Evolutionary conservation across 2,329 filamentous ascomycete genomes (phyloP).

Genomic region (Beauveria scarabaeidicola): DNA sequence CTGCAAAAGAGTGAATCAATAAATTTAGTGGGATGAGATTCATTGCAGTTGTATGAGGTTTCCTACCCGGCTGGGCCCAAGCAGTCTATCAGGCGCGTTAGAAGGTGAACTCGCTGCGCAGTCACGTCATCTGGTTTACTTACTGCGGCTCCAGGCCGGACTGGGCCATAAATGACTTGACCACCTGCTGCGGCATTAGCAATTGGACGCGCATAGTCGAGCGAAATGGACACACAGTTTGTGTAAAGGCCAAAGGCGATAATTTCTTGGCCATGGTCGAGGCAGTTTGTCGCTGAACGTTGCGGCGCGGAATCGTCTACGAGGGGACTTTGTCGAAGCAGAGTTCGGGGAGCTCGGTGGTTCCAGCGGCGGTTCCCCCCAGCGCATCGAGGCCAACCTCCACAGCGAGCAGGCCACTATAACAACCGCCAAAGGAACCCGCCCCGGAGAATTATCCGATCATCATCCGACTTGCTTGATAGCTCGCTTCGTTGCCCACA

Average conservation of each 20-base stretch:
- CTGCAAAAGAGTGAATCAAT: conserved; percentile 29
- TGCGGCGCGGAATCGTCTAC: background rate
- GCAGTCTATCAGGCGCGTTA: conserved; percentile 10
- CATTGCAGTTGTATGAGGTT: background rate
- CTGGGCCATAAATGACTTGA: conserved; percentile 75
- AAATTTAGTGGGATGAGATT: too few relatives aligned
- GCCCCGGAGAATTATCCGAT: conserved; percentile 8
- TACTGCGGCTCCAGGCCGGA: conserved; percentile 87
- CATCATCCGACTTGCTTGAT: conserved; percentile 8
- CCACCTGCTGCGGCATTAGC: conserved; percentile 49
- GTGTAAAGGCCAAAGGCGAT: conserved; percentile 26
- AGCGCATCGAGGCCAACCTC: background rate
- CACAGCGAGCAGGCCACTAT: background rate
- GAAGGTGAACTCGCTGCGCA: background rate
- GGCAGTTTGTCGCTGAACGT: background rate
- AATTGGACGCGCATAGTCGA: background rate
- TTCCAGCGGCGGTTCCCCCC: background rate
- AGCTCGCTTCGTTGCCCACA: background rate
- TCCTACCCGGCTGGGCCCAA: conserved; percentile 13
- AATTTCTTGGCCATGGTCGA: conserved; percentile 26
- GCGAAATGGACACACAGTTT: conserved; percentile 20
- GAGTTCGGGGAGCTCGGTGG: background rate
- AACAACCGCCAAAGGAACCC: background rate
- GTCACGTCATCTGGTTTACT: conserved; percentile 15
- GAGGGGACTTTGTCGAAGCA: background rate